A percentile compares a stretch with the other conserved stretches of the same genome.
Conservation (phyloP, 441 rosid species). For the Brassica balearica region DNA sequence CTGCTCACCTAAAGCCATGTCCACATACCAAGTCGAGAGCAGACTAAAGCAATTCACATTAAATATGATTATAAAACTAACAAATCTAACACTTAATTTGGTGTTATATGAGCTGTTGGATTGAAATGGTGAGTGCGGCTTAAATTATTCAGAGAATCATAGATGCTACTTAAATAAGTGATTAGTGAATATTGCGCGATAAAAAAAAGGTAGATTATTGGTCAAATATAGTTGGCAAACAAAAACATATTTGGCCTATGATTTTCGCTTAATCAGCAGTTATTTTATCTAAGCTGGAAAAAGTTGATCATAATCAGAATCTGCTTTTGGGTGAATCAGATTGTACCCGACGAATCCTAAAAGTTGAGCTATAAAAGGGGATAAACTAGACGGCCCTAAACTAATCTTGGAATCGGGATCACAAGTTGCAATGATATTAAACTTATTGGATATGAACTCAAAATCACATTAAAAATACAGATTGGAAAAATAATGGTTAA, state of each 20-base stretch:
- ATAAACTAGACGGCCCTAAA: conserved; percentile 8
- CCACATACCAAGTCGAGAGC: neutral
- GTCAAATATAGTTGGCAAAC: conserved; percentile 40
- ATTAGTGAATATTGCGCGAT: conserved; percentile 26
- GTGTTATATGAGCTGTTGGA: conserved; percentile 41
- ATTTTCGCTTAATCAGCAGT: neutral
- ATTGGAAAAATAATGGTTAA: conserved; percentile 22
- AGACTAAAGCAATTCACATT: conserved; percentile 17
- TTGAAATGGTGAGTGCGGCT: conserved; percentile 31
- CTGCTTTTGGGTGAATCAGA: conserved; percentile 34
- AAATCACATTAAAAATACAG: conserved; percentile 8
- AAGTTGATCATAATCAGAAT: conserved; percentile 35
- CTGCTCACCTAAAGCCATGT: conserved; percentile 6
- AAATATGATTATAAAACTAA: neutral
- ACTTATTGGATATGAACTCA: neutral
- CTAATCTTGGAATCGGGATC: neutral
- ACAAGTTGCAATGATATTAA: conserved; percentile 27
- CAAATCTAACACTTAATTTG: conserved; percentile 33
- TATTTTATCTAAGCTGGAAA: conserved; percentile 22
- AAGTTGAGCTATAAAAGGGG: neutral
- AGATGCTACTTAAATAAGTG: conserved; percentile 28
- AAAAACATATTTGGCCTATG: neutral
- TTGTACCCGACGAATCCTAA: conserved; percentile 15
- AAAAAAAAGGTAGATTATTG: conserved; percentile 29
- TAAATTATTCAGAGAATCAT: conserved; percentile 25